Conservation (phyloP, 148 eudicot genomes). For the Diospyros kaki region DNA sequence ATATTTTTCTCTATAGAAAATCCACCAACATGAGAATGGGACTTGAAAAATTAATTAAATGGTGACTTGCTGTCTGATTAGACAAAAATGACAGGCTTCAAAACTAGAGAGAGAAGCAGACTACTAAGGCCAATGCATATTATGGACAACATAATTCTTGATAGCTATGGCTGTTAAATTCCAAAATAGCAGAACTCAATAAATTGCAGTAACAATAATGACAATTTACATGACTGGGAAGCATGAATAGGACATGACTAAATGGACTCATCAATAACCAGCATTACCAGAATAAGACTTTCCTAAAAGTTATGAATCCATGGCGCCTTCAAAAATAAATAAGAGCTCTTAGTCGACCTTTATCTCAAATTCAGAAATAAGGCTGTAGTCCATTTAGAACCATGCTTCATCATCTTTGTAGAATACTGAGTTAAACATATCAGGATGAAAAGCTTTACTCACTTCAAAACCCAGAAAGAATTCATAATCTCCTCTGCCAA, state of each 20-base stretch:
- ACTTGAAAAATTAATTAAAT: too few relatives aligned
- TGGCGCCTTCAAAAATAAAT: not conserved
- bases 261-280: too few relatives aligned
- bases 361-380: not conserved
- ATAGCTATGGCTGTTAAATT: not conserved
- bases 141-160: not conserved
- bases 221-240: not conserved
- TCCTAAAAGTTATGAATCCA: not conserved
- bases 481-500: not conserved
- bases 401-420: not conserved
- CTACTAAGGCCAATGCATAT: not conserved
- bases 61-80: not conserved
- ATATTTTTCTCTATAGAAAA: too few relatives aligned
- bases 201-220: not conserved
- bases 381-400: not conserved
- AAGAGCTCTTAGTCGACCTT: not conserved
- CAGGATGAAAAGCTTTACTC: not conserved
- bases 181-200: not conserved
- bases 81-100: not conserved
- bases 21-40: too few relatives aligned
- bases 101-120: not conserved
- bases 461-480: not conserved
- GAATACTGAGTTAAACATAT: not conserved
- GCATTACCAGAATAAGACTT: not conserved
- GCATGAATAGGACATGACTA: not conserved